These are phyloP conservation scores for Trypanosoma congolense DNA, from an alignment of 208 protist species.

Conservation along the genomic window DNA sequence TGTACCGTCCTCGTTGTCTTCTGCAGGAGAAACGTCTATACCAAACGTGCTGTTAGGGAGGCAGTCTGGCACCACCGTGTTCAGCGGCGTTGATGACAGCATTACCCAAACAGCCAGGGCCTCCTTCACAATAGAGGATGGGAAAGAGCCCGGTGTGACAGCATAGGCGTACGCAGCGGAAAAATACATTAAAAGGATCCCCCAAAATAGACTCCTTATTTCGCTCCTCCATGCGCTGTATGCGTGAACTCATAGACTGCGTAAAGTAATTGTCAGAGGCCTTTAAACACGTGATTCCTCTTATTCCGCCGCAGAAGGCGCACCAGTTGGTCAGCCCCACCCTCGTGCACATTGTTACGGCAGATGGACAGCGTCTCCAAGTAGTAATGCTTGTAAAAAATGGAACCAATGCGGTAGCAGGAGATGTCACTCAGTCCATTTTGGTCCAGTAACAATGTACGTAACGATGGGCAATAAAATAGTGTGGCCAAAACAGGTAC, in stretches of 20 bases:
- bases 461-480: conserved; percentile 57
- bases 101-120: conserved; percentile 76
- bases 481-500: conserved; percentile 67
- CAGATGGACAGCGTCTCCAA: conserved; percentile 41
- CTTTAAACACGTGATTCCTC: conserved; percentile 34
- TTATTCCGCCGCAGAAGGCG: conserved; percentile 65
- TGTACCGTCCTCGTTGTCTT: too few relatives aligned
- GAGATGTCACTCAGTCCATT: conserved; percentile 66
- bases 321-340: conserved; percentile 66
- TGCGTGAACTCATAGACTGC: conserved; percentile 32
- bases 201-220: conserved; percentile 33
- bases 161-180: conserved; percentile 49
- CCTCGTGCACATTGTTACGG: conserved; percentile 68
- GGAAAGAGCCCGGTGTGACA: conserved; percentile 39
- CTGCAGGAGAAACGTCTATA: too few relatives aligned
- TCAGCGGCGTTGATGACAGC: conserved; percentile 54
- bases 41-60: conserved; percentile 51
- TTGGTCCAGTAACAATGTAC: conserved; percentile 40
- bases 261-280: conserved; percentile 55
- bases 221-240: conserved; percentile 23
- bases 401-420: conserved; percentile 49
- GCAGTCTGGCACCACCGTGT: conserved; percentile 58
- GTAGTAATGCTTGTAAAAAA: conserved; percentile 64
- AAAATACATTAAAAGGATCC: conserved; percentile 71
- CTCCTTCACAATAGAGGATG: conserved; percentile 34